Conservation (phyloP, 2,329 filamentous ascomycete genomes). For the Metarhizium rileyi region DNA sequence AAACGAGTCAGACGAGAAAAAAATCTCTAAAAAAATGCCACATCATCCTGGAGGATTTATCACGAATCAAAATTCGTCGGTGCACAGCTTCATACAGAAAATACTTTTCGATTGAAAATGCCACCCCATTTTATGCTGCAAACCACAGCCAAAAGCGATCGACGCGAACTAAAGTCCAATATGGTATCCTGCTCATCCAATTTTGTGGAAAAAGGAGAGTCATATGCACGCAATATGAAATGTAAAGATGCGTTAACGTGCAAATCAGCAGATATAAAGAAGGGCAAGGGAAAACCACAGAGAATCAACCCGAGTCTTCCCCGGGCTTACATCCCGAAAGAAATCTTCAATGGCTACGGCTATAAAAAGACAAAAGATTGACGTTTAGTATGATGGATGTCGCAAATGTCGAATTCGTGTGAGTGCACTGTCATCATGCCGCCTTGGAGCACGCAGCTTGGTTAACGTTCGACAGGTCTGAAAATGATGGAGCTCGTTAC, state of each 20-base stretch:
- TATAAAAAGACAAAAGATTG: too few relatives aligned
- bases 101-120: not conserved
- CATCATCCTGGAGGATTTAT: too few relatives aligned
- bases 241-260: not conserved
- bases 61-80: too few relatives aligned
- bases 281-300: not conserved
- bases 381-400: too few relatives aligned
- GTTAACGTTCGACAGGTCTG: not conserved
- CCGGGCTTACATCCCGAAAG: not conserved
- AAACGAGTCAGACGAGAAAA: too few relatives aligned
- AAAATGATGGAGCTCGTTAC: not conserved
- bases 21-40: too few relatives aligned
- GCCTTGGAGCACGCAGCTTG: not conserved
- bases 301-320: not conserved
- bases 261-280: not conserved
- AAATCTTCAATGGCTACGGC: too few relatives aligned
- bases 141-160: not conserved
- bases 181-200: slow-evolving; percentile 15
- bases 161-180: slow-evolving; percentile 10
- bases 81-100: not conserved
- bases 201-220: slow-evolving; percentile 7
- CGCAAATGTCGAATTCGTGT: too few relatives aligned
- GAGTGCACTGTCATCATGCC: too few relatives aligned
- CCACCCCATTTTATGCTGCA: not conserved
- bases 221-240: slow-evolving; percentile 8